Conservation (phyloP, 495 filamentous ascomycete species). For the Terfezia claveryi region DNA sequence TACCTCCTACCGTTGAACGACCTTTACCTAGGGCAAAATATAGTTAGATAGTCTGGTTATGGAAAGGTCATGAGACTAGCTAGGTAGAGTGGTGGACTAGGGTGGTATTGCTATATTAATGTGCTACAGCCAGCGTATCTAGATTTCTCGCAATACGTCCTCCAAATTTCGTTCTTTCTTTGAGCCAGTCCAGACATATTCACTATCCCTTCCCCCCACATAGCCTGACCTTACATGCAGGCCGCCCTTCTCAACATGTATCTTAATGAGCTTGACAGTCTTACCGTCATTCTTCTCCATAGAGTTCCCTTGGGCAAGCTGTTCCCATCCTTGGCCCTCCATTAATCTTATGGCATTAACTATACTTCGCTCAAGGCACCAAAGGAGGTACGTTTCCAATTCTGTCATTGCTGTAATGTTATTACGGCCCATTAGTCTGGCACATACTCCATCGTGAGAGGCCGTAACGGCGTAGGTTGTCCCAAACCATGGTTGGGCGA, state of each 20-base stretch:
- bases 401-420: slow-evolving; percentile 11
- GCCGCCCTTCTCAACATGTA: slow-evolving; percentile 9
- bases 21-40: no score
- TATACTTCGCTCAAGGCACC: slow-evolving; percentile 17
- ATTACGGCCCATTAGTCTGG: slow-evolving; percentile 13
- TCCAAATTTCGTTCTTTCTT: slow-evolving; percentile 6
- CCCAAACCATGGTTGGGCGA: slow-evolving; percentile 10
- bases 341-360: slow-evolving; percentile 17
- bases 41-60: no score
- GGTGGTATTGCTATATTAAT: no score
- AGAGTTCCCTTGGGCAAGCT: slow-evolving; percentile 17
- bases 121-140: no score
- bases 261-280: slow-evolving; percentile 8
- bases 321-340: slow-evolving; percentile 11
- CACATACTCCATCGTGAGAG: slow-evolving; percentile 14
- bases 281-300: slow-evolving; percentile 15
- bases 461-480: slow-evolving; percentile 14
- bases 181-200: slow-evolving; percentile 14
- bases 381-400: slow-evolving; percentile 14
- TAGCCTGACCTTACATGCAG: slow-evolving; percentile 10
- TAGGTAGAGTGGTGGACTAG: no score
- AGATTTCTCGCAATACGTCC: slow-evolving; percentile 6
- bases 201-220: slow-evolving; percentile 12
- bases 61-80: no score
- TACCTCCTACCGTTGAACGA: no score